A percentile compares a stretch with the other conserved stretches of the same genome.
These are phyloP conservation scores for Fusarium nodosum DNA, from an alignment of 2,329 filamentous ascomycete species.

Conservation along the genomic window DNA sequence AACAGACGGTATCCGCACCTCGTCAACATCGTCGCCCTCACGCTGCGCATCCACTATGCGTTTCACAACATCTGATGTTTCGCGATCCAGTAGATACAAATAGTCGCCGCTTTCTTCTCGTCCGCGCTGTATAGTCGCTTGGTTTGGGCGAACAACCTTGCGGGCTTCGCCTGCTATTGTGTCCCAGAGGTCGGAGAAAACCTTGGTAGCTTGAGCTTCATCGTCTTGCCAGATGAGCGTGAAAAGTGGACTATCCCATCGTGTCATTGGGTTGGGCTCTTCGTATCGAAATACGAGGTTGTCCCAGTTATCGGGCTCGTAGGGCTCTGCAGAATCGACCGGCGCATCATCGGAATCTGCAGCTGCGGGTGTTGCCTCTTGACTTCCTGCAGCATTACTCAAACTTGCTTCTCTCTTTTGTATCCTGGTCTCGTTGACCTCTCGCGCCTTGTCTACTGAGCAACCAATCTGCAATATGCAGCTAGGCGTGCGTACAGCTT, in stretches of 20 bases:
- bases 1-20: slow-evolving; percentile 64
- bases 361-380: background rate
- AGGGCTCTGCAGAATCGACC: slow-evolving; percentile 57
- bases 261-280: slow-evolving; percentile 85
- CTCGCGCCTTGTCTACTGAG: slow-evolving; percentile 63
- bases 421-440: slow-evolving; percentile 73
- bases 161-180: slow-evolving; percentile 73
- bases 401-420: slow-evolving; percentile 38
- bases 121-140: slow-evolving; percentile 76
- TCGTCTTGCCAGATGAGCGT: slow-evolving; percentile 82
- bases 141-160: slow-evolving; percentile 79
- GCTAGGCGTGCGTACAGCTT: slow-evolving; percentile 80
- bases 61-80: slow-evolving; percentile 82
- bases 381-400: background rate
- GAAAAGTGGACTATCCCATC: slow-evolving; percentile 88
- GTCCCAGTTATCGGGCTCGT: slow-evolving; percentile 75
- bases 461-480: slow-evolving; percentile 79
- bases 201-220: slow-evolving; percentile 66
- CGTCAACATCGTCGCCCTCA: slow-evolving; percentile 72
- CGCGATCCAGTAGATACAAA: slow-evolving; percentile 82
- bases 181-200: slow-evolving; percentile 80
- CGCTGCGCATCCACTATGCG: slow-evolving; percentile 77
- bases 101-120: slow-evolving; percentile 78
- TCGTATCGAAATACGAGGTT: slow-evolving; percentile 87
- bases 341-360: background rate